Conservation (phyloP, 495 filamentous ascomycete species). For the Penicillium odoratum region DNA sequence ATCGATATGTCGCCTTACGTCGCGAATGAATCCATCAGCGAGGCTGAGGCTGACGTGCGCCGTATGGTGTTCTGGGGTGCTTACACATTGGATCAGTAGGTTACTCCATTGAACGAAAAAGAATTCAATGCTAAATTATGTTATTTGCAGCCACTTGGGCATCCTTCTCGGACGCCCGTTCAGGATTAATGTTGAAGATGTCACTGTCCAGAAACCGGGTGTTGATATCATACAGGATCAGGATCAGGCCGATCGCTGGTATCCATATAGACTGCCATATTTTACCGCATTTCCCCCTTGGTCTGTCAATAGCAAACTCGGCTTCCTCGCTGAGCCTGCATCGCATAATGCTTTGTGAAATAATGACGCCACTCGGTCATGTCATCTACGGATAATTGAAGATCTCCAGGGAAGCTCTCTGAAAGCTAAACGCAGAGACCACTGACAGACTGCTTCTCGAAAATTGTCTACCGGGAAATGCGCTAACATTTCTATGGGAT, state of each 20-base stretch:
- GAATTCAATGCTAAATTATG: background rate
- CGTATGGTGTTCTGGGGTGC: constrained; percentile 37
- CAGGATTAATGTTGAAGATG: constrained; percentile 14
- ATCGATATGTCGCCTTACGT: constrained; percentile 33
- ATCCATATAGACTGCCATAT: constrained; percentile 10
- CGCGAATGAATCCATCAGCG: constrained; percentile 23
- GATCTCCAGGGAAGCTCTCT: constrained; percentile 8
- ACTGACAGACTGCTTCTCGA: no score
- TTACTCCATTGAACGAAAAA: background rate
- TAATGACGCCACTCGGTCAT: constrained; percentile 15
- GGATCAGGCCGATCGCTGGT: constrained; percentile 4
- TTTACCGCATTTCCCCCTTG: background rate
- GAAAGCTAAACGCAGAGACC: constrained; percentile 6
- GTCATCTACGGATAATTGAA: constrained; percentile 11
- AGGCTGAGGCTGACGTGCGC: constrained; percentile 31
- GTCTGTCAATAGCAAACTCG: background rate
- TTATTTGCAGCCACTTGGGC: constrained; percentile 28
- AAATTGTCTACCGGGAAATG: no score
- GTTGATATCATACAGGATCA: background rate
- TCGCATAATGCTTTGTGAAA: constrained; percentile 8
- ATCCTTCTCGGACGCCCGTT: constrained; percentile 31
- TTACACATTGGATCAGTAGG: constrained; percentile 37
- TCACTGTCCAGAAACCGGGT: constrained; percentile 10
- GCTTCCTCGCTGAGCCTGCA: background rate
- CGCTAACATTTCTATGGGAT: no score